Evolutionary conservation across 2,329 filamentous ascomycete species (phyloP), one percentile per base, ranked within the genome.

Genomic region (Chaetoscypha palmicola): DNA sequence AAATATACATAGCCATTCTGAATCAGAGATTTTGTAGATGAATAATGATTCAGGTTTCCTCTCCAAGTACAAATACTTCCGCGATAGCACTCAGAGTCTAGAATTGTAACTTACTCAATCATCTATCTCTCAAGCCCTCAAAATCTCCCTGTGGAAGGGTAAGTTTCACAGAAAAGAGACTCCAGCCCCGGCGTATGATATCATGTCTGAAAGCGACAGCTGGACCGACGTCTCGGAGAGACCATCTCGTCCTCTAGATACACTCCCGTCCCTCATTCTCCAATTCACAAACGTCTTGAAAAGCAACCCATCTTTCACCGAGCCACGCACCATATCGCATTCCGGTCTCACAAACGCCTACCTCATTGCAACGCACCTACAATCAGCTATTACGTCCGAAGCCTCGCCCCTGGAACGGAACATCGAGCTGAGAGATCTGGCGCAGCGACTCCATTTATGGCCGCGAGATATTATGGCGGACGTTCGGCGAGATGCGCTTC

Each of bases 401-500:
- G 30, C 32, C 8, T 32, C 32, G 3, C 32, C 31, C 5, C 11
- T 30, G 3, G 30, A 28, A 30, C 22, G 40, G 10, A 28, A 30
- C 14, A 43, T 36, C 11, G 23, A 17, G n/a, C 22, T 43, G 11
- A 21, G 31, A 17, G 33, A 43, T 14, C 23, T 43, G 9, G 40
- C 40, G 3, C 23, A n/a, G n/a, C 21, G 33, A 12, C 32, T 42
- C 7, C 32, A 43, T 9, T 28, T 43, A 22, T 33, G 28, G 31
- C 22, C 24, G 11, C 28, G 5, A n/a, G 22, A 37, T 8, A 12
- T 11, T 20, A 5, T 14, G 33, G 11, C 24, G 5, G 9, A 32
- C 4, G n/a, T 30, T 11, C 32, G 22, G 10, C 12, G 26, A 26
- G 23, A 43, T 28, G 40, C 40, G 11, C 24, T 38, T 9, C 34